Conservation (phyloP, 306 rosid genomes). For the barrel medic (Medicago truncatula) region MtrunA17r5.0-ANR NC_053045.1:37295001-37295500, state of each 20-base stretch:
- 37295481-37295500: slow-evolving; percentile 73
- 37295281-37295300: slow-evolving; percentile 55
- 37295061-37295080: slow-evolving; percentile 53
- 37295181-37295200: slow-evolving; percentile 66
- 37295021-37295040: too few relatives aligned
- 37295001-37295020: too few relatives aligned
- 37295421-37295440: slow-evolving; percentile 63
- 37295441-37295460: slow-evolving; percentile 64
- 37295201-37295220: slow-evolving; percentile 35
- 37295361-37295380: slow-evolving; percentile 70
- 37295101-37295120: slow-evolving; percentile 76
- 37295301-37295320: slow-evolving; percentile 64
- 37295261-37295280: slow-evolving; percentile 65
- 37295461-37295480: slow-evolving; percentile 65
- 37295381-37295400: slow-evolving; percentile 40
- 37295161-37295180: slow-evolving; percentile 58
- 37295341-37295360: slow-evolving; percentile 63
- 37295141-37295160: slow-evolving; percentile 63
- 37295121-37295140: slow-evolving; percentile 88
- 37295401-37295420: slow-evolving; percentile 61
- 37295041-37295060: slow-evolving; percentile 38
- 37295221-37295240: slow-evolving; percentile 70
- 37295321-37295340: slow-evolving; percentile 57
- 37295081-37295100: slow-evolving; percentile 64
- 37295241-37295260: slow-evolving; percentile 60